Evolutionary conservation across 192 early-diverging fungal species (phyloP).

Genomic region (Ambispora gerdemannii): DNA sequence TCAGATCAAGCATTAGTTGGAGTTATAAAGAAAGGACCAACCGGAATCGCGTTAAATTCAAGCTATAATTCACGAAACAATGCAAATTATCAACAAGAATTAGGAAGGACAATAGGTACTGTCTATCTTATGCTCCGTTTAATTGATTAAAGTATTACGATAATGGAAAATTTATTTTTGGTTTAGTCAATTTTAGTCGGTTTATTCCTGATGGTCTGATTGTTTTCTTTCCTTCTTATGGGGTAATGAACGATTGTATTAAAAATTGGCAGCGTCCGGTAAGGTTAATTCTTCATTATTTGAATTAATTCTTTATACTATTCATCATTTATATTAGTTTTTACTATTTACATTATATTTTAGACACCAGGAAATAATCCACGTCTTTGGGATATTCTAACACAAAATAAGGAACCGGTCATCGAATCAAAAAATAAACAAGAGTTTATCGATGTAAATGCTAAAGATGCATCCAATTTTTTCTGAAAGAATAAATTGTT

Average conservation of each 20-base stretch:
- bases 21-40: conserved; percentile 44
- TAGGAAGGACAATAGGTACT: conserved; percentile 37
- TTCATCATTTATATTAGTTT: no score
- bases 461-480: neutral
- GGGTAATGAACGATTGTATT: conserved; percentile 41
- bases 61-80: conserved; percentile 40
- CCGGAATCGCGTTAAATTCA: conserved; percentile 38
- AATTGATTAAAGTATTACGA: no score
- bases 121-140: neutral
- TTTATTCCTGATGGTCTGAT: conserved; percentile 52
- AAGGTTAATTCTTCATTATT: no score
- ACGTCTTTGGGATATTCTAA: conserved; percentile 40
- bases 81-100: conserved; percentile 40
- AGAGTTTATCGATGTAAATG: conserved; percentile 42
- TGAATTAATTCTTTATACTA: no score
- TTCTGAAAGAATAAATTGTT: neutral
- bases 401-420: conserved; percentile 40
- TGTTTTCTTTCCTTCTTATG: conserved; percentile 55
- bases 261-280: conserved; percentile 35
- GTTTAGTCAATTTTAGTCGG: conserved; percentile 37
- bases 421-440: conserved; percentile 50
- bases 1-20: conserved; percentile 48
- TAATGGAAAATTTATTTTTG: no score
- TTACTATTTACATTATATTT: neutral
- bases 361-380: no score